Percentiles rank a stretch among this genome's conserved stretches.
Evolutionary conservation across 148 eudicot genomes (phyloP).

Genomic region (Spergularia marina): DNA sequence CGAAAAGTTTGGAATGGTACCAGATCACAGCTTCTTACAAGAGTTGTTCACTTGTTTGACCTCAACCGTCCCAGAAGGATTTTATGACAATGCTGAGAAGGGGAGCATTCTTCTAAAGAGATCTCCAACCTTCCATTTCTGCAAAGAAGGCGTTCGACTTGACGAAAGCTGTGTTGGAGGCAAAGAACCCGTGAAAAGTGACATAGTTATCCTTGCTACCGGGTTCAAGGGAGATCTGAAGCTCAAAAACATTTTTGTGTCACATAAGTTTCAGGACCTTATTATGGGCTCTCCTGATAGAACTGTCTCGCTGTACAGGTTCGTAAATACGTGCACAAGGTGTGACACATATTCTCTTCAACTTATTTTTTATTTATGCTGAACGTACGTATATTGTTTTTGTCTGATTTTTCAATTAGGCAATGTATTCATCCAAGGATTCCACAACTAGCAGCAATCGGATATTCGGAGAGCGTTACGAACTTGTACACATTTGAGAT

Average conservation of each 20-base stretch:
- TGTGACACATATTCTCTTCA: no score
- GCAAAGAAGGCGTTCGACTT: slow-evolving; percentile 44
- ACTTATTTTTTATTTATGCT: no score
- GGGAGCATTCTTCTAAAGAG: slow-evolving; percentile 58
- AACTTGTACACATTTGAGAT: slow-evolving; percentile 59
- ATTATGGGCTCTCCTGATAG: slow-evolving; percentile 31
- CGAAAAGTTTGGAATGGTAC: slow-evolving; percentile 46
- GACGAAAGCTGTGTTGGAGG: slow-evolving; percentile 8
- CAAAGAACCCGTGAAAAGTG: slow-evolving; percentile 30
- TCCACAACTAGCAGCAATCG: slow-evolving; percentile 64
- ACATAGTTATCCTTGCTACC: slow-evolving; percentile 62
- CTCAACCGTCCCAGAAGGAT: slow-evolving; percentile 39
- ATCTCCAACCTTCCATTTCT: slow-evolving; percentile 41
- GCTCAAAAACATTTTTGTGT: slow-evolving; percentile 41
- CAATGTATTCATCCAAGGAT: slow-evolving; percentile 66
- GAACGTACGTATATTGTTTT: background rate
- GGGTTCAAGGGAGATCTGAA: slow-evolving; percentile 55
- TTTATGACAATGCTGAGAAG: slow-evolving; percentile 50
- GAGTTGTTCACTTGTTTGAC: slow-evolving; percentile 46
- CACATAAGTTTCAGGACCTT: slow-evolving; percentile 30
- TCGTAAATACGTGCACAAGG: no score
- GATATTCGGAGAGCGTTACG: slow-evolving; percentile 52
- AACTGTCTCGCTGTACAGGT: slow-evolving; percentile 49
- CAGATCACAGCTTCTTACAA: slow-evolving; percentile 48
- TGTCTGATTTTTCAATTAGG: slow-evolving; percentile 29